Conservation (phyloP, 768 basidiomycete genomes). For the Suillus subluteus region DNA sequence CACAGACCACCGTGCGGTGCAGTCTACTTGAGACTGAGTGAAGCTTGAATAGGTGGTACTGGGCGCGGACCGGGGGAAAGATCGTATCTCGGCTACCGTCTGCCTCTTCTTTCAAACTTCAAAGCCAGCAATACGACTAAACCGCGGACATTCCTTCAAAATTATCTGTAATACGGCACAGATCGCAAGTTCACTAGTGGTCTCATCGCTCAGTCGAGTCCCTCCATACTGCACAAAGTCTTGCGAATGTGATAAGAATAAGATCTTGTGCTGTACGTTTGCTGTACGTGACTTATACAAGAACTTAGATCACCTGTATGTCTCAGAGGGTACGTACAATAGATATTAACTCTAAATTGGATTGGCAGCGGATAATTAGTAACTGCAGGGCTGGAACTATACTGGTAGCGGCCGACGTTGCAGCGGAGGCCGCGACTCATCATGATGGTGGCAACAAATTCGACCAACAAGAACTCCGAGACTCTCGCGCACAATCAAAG, state of each 20-base stretch:
- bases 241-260: neutral
- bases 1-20: neutral
- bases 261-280: neutral
- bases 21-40: neutral
- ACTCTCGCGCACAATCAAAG: neutral
- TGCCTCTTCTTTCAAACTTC: neutral
- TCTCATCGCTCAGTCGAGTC: neutral
- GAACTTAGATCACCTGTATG: neutral
- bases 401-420: neutral
- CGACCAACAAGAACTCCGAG: neutral
- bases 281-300: neutral
- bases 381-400: neutral
- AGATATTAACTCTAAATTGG: neutral
- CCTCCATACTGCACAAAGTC: neutral
- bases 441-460: neutral
- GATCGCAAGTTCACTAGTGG: neutral
- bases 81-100: neutral
- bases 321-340: neutral
- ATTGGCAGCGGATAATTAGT: neutral
- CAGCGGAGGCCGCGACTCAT: neutral
- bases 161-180: neutral
- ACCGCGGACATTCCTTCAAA: neutral
- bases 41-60: neutral
- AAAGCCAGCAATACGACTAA: neutral
- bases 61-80: slow-evolving; percentile 3